Evolutionary conservation across 441 rosid genomes (phyloP), one percentile per base, ranked within the genome.

Genomic region (Gossypium lobatum): DNA sequence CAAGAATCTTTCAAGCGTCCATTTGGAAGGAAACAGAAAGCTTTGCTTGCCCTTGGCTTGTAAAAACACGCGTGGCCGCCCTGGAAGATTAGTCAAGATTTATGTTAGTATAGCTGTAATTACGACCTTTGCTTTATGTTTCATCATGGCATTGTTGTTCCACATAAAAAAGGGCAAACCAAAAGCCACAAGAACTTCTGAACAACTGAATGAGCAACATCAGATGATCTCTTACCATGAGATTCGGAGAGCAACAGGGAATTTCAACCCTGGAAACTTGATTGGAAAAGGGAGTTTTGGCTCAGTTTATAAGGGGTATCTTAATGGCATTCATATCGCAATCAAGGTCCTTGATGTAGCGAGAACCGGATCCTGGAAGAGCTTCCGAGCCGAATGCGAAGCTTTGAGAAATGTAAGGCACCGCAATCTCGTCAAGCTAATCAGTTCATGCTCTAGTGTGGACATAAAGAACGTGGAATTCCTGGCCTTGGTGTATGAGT

Each of bases 201-300:
- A n/a, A 70, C 74, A 57, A 13, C 74, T 58, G 2, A 13, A 68
- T 61, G 63, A 60, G 71, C 74, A 75, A 62, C 86, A 20, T 83
- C 84, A 63, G 46, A 70, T 62, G 14, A 72, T 87, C 70, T 75
- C 91, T 14, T 87, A 82, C 11, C 76, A 73, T 42, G 87, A 85
- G 55, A 83, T 89, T 3, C 81, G 75, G 21, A 72, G 67, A 39
- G 89, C 82, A 50, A 85, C 90, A 0, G 72, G 9, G 7, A 72
- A 72, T 70, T 89, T 87, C 57, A 48, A 17, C 25, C 45, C 69
- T 17, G 75, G 21, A 59, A 83, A 86, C 75, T 73, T 83, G 69
- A 78, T 87, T 3, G 91, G 90, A 20, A 57, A 31, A 2, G 91
- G 93, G n/a, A 74, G 88, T 70, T 85, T 84, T 58, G 91, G 88